Percentiles rank a stretch among this genome's conserved stretches.
Conservation (phyloP, 1,284 basidiomycete genomes). For the Fistulinella cinereoalba region DNA sequence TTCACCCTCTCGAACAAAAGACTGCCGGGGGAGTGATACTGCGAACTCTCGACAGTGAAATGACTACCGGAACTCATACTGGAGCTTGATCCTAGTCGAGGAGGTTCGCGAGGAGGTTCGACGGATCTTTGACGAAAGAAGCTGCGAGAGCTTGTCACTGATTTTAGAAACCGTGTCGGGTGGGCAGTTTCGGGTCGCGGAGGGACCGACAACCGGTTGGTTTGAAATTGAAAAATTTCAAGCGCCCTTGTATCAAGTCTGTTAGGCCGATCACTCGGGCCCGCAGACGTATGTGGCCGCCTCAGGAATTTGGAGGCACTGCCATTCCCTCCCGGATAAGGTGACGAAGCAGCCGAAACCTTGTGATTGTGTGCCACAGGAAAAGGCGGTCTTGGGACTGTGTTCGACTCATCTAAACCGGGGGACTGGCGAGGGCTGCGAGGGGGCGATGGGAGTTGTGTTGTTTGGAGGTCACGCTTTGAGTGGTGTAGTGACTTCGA, state of each 20-base stretch:
- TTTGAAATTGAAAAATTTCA: constrained; percentile 17
- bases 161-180: constrained; percentile 15
- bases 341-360: constrained; percentile 34
- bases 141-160: constrained; percentile 7
- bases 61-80: constrained; percentile 35
- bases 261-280: constrained; percentile 54
- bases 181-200: constrained; percentile 33
- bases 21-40: constrained; percentile 10
- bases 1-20: constrained; percentile 32
- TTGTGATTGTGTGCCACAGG: constrained; percentile 25
- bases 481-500: constrained; percentile 56
- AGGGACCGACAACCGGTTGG: constrained; percentile 14
- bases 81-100: constrained; percentile 29
- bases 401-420: constrained; percentile 10
- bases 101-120: constrained; percentile 20
- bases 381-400: constrained; percentile 3
- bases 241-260: constrained; percentile 29
- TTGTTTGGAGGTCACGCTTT: constrained; percentile 37
- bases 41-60: constrained; percentile 25
- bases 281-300: constrained; percentile 65
- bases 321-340: constrained; percentile 21
- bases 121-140: constrained; percentile 25
- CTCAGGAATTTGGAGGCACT: constrained; percentile 22
- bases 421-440: constrained; percentile 22
- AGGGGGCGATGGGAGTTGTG: constrained; percentile 37